Conservation (phyloP, 306 rosid genomes). For the Astragalus glycyphyllos region DNA sequence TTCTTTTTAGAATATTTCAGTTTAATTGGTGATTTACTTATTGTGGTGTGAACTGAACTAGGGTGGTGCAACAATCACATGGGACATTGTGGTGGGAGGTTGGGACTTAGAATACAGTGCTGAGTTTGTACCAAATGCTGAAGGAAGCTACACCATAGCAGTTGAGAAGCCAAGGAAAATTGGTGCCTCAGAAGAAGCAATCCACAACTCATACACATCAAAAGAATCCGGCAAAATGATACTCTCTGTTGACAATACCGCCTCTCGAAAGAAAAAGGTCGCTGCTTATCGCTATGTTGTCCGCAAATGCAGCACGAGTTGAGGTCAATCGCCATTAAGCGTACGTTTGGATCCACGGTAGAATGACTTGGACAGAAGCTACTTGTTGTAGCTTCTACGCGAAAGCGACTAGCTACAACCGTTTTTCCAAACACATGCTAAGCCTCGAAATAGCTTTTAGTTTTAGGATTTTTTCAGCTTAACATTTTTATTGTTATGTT, state of each 20-base stretch:
- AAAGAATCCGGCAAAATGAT: constrained; percentile 84
- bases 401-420: too few relatives aligned
- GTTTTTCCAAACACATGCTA: background rate
- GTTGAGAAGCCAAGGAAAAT: constrained; percentile 82
- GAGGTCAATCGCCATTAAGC: constrained; percentile 16
- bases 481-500: constrained; percentile 26
- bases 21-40: background rate
- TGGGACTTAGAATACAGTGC: constrained; percentile 98
- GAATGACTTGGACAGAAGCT: too few relatives aligned
- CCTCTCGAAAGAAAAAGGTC: constrained; percentile 76
- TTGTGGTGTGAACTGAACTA: constrained; percentile 31
- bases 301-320: constrained; percentile 58
- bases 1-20: too few relatives aligned
- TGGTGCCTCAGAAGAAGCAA: constrained; percentile 71
- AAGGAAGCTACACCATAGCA: constrained; percentile 79
- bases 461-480: constrained; percentile 6
- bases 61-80: constrained; percentile 90
- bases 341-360: background rate
- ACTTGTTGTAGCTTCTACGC: too few relatives aligned
- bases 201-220: constrained; percentile 80
- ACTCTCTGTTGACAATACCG: constrained; percentile 83
- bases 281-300: constrained; percentile 95
- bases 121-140: constrained; percentile 77
- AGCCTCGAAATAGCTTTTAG: constrained; percentile 7
- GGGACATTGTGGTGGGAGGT: constrained; percentile 98